Evolutionary conservation across 2,329 filamentous ascomycete genomes (phyloP), one percentile per base, ranked within the genome.

Genomic region (Claviceps quebecensis): DNA sequence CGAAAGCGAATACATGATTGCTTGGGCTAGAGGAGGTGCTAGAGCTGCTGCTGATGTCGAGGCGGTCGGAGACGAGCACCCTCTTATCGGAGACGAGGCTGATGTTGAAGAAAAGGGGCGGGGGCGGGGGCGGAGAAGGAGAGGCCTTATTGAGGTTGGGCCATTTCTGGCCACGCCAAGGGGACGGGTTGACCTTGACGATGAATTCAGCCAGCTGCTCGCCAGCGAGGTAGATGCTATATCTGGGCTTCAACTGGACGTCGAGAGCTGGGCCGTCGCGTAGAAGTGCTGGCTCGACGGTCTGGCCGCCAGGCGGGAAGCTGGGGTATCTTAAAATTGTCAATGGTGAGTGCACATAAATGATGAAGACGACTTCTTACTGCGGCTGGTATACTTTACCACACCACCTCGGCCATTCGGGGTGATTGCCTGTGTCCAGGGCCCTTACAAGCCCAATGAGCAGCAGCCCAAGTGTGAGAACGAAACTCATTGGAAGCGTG

Each of bases 321-420:
- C 64, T 67, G 0, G 69, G 66, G 51, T 65, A 64, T 40, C 65
- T 66, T 43, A 1, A 13, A 17, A 2, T 2, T 7, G 4, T 9
- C 16, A 48, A 17, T 13, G 23, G 17, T 9, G n/a, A 5, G n/a
- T 11, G n/a, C 9, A 23, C 5, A 14, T 5, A 5, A 5, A 41
- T 6, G 8, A 40, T 40, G 13, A 41, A 34, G 16, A 45, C 22
- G 23, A 11, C 17, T 7, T 45, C 56, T 49, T 60, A 73, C 61
- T 68, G 67, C 6, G 67, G 54, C 55, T 72, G 55, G 55, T 74
- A 73, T 4, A 68, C 70, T 50, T 73, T 74, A 17, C 72, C 71
- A 53, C 72, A 74, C 72, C 71, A 73, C 45, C 70, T 61, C 13
- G 66, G 66, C 70, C 68, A 71, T 46, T 70, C 69, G 1, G 67